Base-by-base conservation (phyloP, 225 moss, liverwort and hornwort genomes). In the Sphagnum tenellum region DNA sequence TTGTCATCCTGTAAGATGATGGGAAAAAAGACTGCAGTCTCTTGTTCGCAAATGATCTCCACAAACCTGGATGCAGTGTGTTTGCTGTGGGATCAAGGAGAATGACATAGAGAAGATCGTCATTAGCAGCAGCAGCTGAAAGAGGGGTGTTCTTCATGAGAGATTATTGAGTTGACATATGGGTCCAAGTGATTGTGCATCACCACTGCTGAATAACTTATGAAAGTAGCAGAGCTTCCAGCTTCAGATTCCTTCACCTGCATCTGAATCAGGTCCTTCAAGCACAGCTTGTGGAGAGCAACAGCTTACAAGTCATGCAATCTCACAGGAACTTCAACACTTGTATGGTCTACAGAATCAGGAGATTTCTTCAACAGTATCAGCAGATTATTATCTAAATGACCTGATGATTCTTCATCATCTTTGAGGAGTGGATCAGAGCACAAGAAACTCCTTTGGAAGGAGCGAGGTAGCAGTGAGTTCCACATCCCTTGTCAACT, bases 11-110 rank as follows among this genome's bases (percentile, higher is more conserved):
- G 55, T 80, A 87, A 0, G 93, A 80, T 4, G 93, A 78, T 3
- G 98, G 98, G 66, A 99, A 29, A 29, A 1, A 90, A 3, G 90
- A 93, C 56, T 93, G 89, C 93, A 90, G 90, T 61, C 84, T 79
- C 55, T 77, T 85, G 64, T 78, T 75, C 46, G 93, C 90, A 71
- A 98, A 87, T 5, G 85, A 85, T 69, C 87, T 90, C 98, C 98
- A 99, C 48, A 99, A 67, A 6, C 84, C 66, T 89, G 79, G 46
- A 87, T 78, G 52, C 85, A 88, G 60, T 71, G 85, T 63, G 81
- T 89, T 44, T 85, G 82, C 3, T 57, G 72, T 48, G 86, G 82
- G 29, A 29, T 51, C 64, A 7, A 10, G 11, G 49, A 74, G 12
- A 60, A 72, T 49, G 9, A 67, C 70, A 4, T 62, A n/a, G 14